phyloP scores from a whole-genome alignment of 768 basidiomycete genomes.

The Naganishia kalamii region DNA sequence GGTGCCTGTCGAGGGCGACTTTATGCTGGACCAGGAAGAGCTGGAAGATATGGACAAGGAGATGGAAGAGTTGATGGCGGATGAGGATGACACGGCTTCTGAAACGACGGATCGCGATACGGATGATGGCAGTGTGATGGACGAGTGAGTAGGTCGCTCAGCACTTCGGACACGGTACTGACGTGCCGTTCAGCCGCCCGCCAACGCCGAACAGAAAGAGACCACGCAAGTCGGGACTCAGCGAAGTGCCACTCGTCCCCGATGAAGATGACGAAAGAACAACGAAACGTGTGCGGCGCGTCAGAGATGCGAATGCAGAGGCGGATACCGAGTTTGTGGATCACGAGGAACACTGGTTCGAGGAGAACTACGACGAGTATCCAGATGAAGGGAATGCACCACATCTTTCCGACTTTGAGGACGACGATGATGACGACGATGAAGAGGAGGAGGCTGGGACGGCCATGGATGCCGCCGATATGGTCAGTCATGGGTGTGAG shows the following conservation, averaged over 20 bases:
- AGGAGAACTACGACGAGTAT: constrained; percentile 25
- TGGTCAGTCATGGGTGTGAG: neutral
- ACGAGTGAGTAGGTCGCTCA: neutral
- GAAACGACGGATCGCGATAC: constrained; percentile 13
- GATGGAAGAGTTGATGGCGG: constrained; percentile 71
- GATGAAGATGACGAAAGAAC: constrained; percentile 2
- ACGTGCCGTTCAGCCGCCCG: neutral
- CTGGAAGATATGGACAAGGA: constrained; percentile 82
- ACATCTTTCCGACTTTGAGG: constrained; percentile 17
- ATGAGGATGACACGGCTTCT: constrained; percentile 19
- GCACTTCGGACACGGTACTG: neutral
- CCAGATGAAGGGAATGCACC: constrained; percentile 22
- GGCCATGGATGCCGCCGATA: constrained; percentile 1
- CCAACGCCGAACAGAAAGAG: constrained; percentile 16
- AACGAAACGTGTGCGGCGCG: constrained; percentile 13
- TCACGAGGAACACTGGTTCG: constrained; percentile 14
- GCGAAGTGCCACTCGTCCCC: neutral
- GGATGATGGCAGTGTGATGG: neutral
- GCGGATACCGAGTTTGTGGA: constrained; percentile 19
- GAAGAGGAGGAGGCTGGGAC: constrained; percentile 18
- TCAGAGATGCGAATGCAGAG: constrained; percentile 8
- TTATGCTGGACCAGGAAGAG: constrained; percentile 56
- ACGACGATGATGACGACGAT: constrained; percentile 28
- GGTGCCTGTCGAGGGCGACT: constrained; percentile 28
- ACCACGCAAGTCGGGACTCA: constrained; percentile 14